Base-by-base conservation (phyloP, 805 yeast genomes). In the Nakazawaea wickerhamii region DNA sequence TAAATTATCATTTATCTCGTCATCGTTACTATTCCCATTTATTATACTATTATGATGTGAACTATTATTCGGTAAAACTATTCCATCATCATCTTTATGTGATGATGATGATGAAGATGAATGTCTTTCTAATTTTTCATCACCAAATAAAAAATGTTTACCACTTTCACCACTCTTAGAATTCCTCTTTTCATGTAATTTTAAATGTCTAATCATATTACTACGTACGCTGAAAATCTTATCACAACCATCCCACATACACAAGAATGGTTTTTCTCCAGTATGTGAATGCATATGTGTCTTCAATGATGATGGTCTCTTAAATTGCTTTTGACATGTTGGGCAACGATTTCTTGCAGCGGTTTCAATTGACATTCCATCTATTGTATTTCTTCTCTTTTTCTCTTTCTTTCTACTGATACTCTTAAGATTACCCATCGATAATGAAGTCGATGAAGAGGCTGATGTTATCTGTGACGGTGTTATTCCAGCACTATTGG, bases 281-380 rank as follows among this genome's bases (percentile, higher is more conserved):
- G 88, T 81, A 58, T 88, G 96, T 5, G 85, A 82, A 50, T 86
- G 75, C 50, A 73, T 68, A 60, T 88, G 96, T 4, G 90, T 87
- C 48, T 80, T 82, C 43, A 87, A 65, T 1, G 93, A 86, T 9
- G 89, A 81, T 7, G 95, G 90, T 55, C 95, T 74, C 51, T 85
- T 81, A 65, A 88, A 88, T 41, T 76, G 79, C 58, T 87, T 86
- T 36, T 76, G 71, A 59, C 96, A 87, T 14, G 79, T 71, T 33
- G 60, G 66, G 61, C 70, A 71, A 48, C 75, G 60, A 51, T 75
- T 75, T 37, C 70, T 52, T 32, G 61, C 62, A 0, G 73, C 72
- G 2, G 74, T 68, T 49, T 65, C 70, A 3, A 69, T 67, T 0
- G 70, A 58, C 73, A 67, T 69, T 2, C 65, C 63, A 13, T 52